Percentiles rank a stretch among this genome's conserved stretches.
phyloP scores from a whole-genome alignment of 2,329 filamentous ascomycete genomes.

The Bipolaris victoriae region DNA sequence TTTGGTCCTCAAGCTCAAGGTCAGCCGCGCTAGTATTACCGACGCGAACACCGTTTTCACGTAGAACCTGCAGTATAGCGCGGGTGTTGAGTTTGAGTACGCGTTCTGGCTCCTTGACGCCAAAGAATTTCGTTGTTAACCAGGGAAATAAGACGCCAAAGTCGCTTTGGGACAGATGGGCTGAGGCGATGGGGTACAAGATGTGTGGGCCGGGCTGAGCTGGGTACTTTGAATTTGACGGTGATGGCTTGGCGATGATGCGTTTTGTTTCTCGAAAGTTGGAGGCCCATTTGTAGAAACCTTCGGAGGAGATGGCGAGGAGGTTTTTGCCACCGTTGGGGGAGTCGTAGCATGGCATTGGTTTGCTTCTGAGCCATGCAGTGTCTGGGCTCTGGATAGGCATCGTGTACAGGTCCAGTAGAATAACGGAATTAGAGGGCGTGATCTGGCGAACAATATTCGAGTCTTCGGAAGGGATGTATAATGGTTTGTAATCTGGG shows the following conservation, averaged over 20 bases:
- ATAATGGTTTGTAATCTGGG: conserved; percentile 64
- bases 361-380: conserved; percentile 70
- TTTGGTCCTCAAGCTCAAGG: conserved; percentile 44
- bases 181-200: conserved; percentile 75
- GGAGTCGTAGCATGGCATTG: conserved; percentile 70
- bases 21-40: conserved; percentile 50
- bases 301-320: conserved; percentile 74
- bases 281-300: conserved; percentile 78
- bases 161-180: conserved; percentile 82
- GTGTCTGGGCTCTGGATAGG: conserved; percentile 70
- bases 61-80: conserved; percentile 75
- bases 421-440: conserved; percentile 66
- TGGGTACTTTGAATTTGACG: conserved; percentile 50
- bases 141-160: conserved; percentile 84
- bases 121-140: conserved; percentile 58
- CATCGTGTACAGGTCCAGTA: conserved; percentile 83
- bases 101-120: conserved; percentile 72
- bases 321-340: conserved; percentile 61
- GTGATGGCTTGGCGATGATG: conserved; percentile 65
- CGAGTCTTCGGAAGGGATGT: conserved; percentile 62
- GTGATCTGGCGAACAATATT: conserved; percentile 71
- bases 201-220: conserved; percentile 63
- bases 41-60: conserved; percentile 52
- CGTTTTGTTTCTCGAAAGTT: conserved; percentile 74
- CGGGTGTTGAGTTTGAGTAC: conserved; percentile 83